Evolutionary conservation across 495 filamentous ascomycete genomes (phyloP), one percentile per base, ranked within the genome.

Genomic region (Penicillium lividum): DNA sequence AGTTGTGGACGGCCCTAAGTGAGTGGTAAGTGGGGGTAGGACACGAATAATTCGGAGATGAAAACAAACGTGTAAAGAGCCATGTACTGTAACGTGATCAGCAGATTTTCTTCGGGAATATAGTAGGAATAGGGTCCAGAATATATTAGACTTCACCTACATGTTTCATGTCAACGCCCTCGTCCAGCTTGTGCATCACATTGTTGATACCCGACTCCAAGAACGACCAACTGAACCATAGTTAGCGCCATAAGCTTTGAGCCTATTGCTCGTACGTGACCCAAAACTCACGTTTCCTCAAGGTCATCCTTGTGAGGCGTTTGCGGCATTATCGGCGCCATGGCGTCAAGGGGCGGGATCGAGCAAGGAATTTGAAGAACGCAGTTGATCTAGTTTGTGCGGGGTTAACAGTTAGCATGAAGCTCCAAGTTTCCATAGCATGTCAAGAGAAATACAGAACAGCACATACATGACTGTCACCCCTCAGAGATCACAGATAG

Each of bases 1-100:
- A 99, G 78, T 99, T 96, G 72, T 99, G 95, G 29, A 99, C 93
- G 54, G 93, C 92, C 28, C 90, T 94, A 62, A 33, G 54, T 16
- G n/a, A 40, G 59, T 25, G 67, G 68, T 71, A 38, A 69, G 66
- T 57, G n/a, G n/a, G 36, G 40, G 27, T 13, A 40, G 43, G 45
- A 53, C 48, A 54, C n/a, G 61, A 58, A 27, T 27, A 45, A 8
- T 11, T 10, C 51, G 59, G 74, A 52, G 31, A 25, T 44, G 43
- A 18, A 50, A 16, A 79, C 88, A 58, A 71, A 92, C 90, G 94
- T 97, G 80, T 98, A 98, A 56, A 98, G 86, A 42, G 89, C 90
- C 94, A 98, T 97, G 73, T 98, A 98, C 90, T 90, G 13, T 34
- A 72, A 34, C 65, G 46, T 31, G 27, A 40, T 59, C 30, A 43